Evolutionary conservation across 2,329 filamentous ascomycete species (phyloP).

Genomic region (Emmonsiellopsis sp.): DNA sequence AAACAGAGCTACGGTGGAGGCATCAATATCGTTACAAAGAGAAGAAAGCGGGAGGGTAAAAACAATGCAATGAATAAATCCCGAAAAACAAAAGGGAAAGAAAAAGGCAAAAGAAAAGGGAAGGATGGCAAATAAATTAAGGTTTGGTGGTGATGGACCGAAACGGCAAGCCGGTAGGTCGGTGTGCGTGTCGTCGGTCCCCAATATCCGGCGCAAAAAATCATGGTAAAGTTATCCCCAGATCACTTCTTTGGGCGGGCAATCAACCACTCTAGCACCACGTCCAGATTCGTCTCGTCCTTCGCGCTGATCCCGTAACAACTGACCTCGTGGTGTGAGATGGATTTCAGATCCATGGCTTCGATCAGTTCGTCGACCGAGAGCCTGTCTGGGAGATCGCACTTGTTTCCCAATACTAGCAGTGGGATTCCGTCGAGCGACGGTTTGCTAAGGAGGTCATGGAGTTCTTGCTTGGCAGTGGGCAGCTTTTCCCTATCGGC

Average conservation of each 20-base stretch:
- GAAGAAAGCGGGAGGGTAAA: background rate
- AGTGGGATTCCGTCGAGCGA: slow-evolving; percentile 83
- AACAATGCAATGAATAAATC: background rate
- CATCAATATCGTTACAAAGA: slow-evolving; percentile 5
- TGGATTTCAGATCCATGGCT: slow-evolving; percentile 75
- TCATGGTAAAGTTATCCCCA: background rate
- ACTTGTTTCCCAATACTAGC: slow-evolving; percentile 93
- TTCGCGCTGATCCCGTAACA: slow-evolving; percentile 99
- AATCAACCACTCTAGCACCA: slow-evolving; percentile 92
- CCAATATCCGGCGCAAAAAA: background rate
- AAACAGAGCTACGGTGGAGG: background rate
- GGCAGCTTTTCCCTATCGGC: slow-evolving; percentile 73
- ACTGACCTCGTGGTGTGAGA: slow-evolving; percentile 87
- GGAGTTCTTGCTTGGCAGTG: slow-evolving; percentile 83
- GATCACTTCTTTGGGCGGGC: slow-evolving; percentile 68
- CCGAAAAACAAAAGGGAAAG: slow-evolving; percentile 2
- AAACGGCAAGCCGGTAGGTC: slow-evolving; percentile 4
- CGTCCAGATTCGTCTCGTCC: slow-evolving; percentile 96
- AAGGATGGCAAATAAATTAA: too few relatives aligned
- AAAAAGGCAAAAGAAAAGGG: background rate
- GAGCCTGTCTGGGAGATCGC: slow-evolving; percentile 81
- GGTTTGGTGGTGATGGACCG: background rate
- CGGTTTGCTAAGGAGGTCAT: slow-evolving; percentile 74
- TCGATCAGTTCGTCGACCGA: slow-evolving; percentile 95
- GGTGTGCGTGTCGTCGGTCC: slow-evolving; percentile 4